Evolutionary conservation across 192 early-diverging fungal species (phyloP).

Genomic region (Dissophora ornata): DNA sequence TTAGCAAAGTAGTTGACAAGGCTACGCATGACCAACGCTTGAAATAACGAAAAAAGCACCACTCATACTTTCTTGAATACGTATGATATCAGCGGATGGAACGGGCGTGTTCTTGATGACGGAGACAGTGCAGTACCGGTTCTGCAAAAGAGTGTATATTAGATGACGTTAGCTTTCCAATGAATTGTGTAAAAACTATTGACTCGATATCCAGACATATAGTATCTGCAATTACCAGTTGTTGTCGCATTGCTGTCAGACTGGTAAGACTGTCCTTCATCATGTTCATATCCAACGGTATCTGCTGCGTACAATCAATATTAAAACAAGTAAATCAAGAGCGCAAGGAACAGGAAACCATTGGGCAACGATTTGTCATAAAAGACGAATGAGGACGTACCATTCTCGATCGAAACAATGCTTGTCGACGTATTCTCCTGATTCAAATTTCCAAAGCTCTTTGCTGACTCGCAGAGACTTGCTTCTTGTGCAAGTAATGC

Average conservation of each 20-base stretch:
- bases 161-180: slow-evolving; percentile 1
- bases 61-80: background rate
- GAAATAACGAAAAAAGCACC: background rate
- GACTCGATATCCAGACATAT: slow-evolving; percentile 4
- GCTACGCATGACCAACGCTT: background rate
- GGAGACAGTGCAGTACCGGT: slow-evolving; percentile 4
- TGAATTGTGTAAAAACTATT: no score
- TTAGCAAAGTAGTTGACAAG: background rate
- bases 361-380: background rate
- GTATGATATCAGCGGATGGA: slow-evolving; percentile 12
- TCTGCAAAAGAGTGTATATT: slow-evolving; percentile 5
- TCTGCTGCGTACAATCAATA: background rate
- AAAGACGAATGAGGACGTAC: slow-evolving; percentile 1
- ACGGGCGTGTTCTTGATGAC: slow-evolving; percentile 8
- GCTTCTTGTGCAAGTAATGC: slow-evolving; percentile 24
- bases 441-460: slow-evolving; percentile 22
- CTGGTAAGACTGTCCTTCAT: background rate
- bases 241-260: background rate
- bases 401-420: background rate
- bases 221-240: background rate
- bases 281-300: background rate
- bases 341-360: background rate
- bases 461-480: slow-evolving; percentile 21
- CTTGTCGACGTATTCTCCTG: background rate
- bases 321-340: background rate